Evolutionary conservation across 768 basidiomycete species (phyloP).

Genomic region (Roridomyces roridus): DNA sequence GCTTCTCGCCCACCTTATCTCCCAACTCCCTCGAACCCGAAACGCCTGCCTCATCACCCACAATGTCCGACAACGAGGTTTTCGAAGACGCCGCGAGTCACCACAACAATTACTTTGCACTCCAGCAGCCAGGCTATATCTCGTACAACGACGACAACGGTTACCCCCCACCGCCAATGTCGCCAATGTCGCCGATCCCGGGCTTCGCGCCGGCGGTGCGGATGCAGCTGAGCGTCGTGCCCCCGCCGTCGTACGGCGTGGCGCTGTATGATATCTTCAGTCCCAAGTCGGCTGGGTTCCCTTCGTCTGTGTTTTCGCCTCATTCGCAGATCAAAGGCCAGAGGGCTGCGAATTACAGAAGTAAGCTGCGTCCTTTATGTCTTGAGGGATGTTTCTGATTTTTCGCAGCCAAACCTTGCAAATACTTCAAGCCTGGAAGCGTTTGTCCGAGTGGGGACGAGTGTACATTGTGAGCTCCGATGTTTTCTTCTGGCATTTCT

Average conservation of each 20-base stretch:
- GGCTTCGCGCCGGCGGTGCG: background rate
- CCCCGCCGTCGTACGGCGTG: slow-evolving; percentile 8
- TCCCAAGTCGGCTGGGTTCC: slow-evolving; percentile 7
- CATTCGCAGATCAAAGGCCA: background rate
- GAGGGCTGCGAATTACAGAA: slow-evolving; percentile 11
- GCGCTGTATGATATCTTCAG: slow-evolving; percentile 19
- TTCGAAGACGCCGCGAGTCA: background rate
- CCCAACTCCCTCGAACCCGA: background rate
- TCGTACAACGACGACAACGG: no score
- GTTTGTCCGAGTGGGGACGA: slow-evolving; percentile 58
- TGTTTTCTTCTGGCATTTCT: background rate
- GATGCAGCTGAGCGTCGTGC: slow-evolving; percentile 5
- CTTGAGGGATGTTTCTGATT: background rate
- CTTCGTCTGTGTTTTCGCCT: background rate
- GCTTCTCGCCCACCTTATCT: background rate
- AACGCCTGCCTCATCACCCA: slow-evolving; percentile 12
- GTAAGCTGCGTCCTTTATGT: background rate
- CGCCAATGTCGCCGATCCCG: background rate
- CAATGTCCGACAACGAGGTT: slow-evolving; percentile 5
- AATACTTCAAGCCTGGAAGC: slow-evolving; percentile 52
- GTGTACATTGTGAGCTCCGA: slow-evolving; percentile 62
- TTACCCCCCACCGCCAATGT: no score
- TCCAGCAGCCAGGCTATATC: no score
- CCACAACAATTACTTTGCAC: background rate
- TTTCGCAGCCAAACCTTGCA: slow-evolving; percentile 65